phyloP scores from a whole-genome alignment of 78 protist genomes.

The Dictyostelium purpureum region DNA sequence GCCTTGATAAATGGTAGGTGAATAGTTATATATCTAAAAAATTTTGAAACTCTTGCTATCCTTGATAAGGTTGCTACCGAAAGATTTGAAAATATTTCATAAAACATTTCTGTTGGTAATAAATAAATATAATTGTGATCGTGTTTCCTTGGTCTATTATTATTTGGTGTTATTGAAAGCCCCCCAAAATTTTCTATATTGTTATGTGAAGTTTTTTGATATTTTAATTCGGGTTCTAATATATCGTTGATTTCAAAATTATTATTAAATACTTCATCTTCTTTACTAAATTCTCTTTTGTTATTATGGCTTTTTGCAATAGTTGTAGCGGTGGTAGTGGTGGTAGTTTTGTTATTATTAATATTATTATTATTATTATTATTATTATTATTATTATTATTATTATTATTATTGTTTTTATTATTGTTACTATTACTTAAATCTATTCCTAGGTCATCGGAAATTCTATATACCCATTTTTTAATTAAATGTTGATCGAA shows the following conservation, averaged over 20 bases:
- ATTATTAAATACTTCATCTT: not conserved
- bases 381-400: not conserved
- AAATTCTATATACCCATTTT: not conserved
- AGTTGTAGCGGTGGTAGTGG: no score
- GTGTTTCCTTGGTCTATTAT: not conserved
- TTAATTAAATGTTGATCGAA: not conserved
- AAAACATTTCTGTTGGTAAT: slow-evolving; percentile 4
- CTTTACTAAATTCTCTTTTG: no score
- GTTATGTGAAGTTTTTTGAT: not conserved
- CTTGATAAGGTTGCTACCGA: not conserved
- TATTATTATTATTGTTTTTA: not conserved
- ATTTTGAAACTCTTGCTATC: not conserved
- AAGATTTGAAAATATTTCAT: not conserved
- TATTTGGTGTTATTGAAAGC: not conserved
- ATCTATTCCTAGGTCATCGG: not conserved
- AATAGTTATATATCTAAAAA: not conserved
- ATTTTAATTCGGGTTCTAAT: not conserved
- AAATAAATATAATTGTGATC: not conserved
- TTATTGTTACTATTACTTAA: not conserved
- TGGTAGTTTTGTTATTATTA: no score
- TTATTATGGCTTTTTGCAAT: no score
- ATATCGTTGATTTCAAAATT: not conserved
- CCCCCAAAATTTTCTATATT: not conserved
- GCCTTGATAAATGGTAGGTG: no score
- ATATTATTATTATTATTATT: no score